These are phyloP conservation scores for Tetrapyrgos nigripes DNA, from an alignment of 1,284 basidiomycete species.

Conservation along the genomic window DNA sequence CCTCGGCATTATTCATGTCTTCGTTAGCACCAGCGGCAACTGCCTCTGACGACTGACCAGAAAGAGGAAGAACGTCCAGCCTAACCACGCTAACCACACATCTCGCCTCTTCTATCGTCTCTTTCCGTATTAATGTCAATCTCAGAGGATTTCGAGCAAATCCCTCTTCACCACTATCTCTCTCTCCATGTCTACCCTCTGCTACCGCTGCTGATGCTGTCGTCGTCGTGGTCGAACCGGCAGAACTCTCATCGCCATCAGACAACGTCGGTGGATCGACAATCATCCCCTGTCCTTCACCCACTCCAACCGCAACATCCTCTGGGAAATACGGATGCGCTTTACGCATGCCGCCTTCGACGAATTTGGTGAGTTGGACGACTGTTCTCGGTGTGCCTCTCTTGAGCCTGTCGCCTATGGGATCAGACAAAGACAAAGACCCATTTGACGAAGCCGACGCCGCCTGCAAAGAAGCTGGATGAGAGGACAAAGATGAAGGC, in stretches of 20 bases:
- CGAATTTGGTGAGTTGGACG: constrained; percentile 77
- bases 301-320: no score
- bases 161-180: no score
- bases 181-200: no score
- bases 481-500: no score
- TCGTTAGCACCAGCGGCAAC: no score
- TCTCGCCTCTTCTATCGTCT: constrained; percentile 55
- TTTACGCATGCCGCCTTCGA: constrained; percentile 72
- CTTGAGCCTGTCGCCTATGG: no score
- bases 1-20: no score
- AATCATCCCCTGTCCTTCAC: constrained; percentile 51
- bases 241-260: constrained; percentile 37
- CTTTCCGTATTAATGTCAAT: constrained; percentile 57
- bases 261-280: constrained; percentile 35
- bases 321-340: constrained; percentile 79
- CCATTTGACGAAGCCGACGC: constrained; percentile 24
- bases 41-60: no score
- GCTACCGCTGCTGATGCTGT: no score
- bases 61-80: constrained; percentile 1
- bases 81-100: constrained; percentile 61
- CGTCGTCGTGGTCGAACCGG: no score
- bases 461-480: no score
- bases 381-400: constrained; percentile 64
- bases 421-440: constrained; percentile 16
- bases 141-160: no score